Evolutionary conservation across 78 protist genomes (phyloP), one percentile per base, ranked within the genome.

Genomic region (Dictyostelium capitatum): DNA sequence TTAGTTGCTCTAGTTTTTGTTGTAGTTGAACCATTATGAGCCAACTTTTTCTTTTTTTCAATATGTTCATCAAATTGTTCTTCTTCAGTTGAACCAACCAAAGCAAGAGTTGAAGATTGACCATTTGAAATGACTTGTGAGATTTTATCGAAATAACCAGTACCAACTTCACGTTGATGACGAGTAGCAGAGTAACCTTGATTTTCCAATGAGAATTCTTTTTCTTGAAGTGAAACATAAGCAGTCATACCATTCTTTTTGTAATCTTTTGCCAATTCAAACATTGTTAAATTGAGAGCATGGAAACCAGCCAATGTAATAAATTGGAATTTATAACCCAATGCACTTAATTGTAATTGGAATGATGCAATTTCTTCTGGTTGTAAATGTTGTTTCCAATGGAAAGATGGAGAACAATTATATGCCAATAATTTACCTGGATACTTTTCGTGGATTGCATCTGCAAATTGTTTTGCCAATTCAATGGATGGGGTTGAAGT

Each of bases 221-320:
- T 74, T 32, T 85, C 93, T 87, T 87, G 93, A 30, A 87, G 65
- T 11, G 37, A 57, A 41, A 87, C 93, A 30, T 87, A 87, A 2
- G 93, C 93, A 23, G 93, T 62, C 93, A 87, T 87, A 23, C 79
- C 93, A 25, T 46, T 50, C 14, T 64, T n/a, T 23, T 41, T 37
- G 28, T 87, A 87, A 15, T 77, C 84, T 28, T 20, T n/a, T 0
- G 84, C 84, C 51, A 87, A 50, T 51, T 87, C 93, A 77, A 87
- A 87, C 93, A 87, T 87, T 10, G 84, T 17, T 19, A 77, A 32
- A 19, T 95, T 97, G 96, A 89, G 95, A 84, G 84, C 30, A 82
- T 98, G 99, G 98, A 98, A 97, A 53, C 99, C 98, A 30, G 98
- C 99, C 43, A 98, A 95, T 25, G 99, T 98, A 78, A 96, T 96